Evolutionary conservation across 371 early-diverging fungal genomes (phyloP), one percentile per base, ranked within the genome.

Genomic region (Choanephora cucurbitarum): DNA sequence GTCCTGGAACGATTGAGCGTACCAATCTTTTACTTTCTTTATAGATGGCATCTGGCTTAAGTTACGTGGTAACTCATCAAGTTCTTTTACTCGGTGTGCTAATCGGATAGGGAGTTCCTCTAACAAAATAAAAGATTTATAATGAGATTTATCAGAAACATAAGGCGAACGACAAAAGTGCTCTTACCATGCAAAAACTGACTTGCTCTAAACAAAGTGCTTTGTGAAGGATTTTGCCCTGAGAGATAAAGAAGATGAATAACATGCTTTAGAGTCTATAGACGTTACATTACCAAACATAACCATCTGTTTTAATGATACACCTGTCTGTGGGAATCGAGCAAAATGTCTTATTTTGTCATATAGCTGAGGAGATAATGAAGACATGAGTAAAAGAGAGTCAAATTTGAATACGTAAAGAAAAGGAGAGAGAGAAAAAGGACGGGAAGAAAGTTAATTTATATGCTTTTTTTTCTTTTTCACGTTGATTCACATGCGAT

Each of bases 71-170:
- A 98, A 73, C 58, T 89, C 86, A 45, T 96, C 96, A 40, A 98
- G 81, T 73, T 98, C 98, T 39, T 95, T 94, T 23, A 96, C 96
- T 21, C 98, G 83, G 64, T 94, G 95, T 0, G 98, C 96, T 13
- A 97, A 73, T 4, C 98, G 89, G 53, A 98, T 91, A 24, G 97
- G 97, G 42, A 98, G 77, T 71, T 98, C 98, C 79, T 94, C 90
- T 78, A 47, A 19, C n/a, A n/a, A n/a, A n/a, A n/a, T n/a, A n/a
- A n/a, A n/a, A n/a, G n/a, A n/a, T n/a, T n/a, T n/a, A n/a, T n/a
- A n/a, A n/a, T n/a, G n/a, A n/a, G n/a, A n/a, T n/a, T n/a, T n/a
- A n/a, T n/a, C n/a, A n/a, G n/a, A n/a, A n/a, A n/a, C n/a, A n/a
- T n/a, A n/a, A n/a, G n/a, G n/a, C n/a, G n/a, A n/a, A n/a, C n/a